Evolutionary conservation across 306 rosid genomes (phyloP).

Genomic region (Rosa persica): DNA sequence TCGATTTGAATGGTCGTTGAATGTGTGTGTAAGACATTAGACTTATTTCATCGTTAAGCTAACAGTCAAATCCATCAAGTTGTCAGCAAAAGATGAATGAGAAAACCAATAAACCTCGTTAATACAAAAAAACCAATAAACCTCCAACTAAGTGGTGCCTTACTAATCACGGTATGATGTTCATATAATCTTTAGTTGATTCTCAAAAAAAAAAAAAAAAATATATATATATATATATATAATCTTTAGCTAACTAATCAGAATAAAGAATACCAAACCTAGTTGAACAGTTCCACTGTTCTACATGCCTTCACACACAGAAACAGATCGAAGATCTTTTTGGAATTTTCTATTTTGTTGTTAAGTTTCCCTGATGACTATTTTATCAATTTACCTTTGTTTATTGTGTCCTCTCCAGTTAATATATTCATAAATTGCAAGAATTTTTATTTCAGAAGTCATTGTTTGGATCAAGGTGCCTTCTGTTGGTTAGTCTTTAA

Average conservation of each 20-base stretch:
- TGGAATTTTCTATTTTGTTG: background rate
- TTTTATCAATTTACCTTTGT: background rate
- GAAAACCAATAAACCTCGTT: background rate
- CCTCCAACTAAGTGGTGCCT: background rate
- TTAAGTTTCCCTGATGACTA: background rate
- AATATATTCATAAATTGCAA: background rate
- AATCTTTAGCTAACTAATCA: background rate
- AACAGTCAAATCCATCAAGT: background rate
- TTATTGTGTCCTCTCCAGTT: background rate
- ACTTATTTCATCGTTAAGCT: background rate
- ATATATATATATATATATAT: no score
- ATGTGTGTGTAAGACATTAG: background rate
- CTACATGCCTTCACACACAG: background rate
- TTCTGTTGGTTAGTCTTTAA: background rate
- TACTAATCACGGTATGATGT: background rate
- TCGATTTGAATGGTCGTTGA: background rate
- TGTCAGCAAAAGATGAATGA: background rate
- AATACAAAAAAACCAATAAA: background rate
- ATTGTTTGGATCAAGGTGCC: background rate
- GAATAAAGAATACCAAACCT: background rate
- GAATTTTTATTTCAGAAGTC: background rate
- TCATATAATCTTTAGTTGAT: background rate
- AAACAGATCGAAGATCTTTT: background rate
- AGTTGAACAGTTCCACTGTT: constrained; percentile 1
- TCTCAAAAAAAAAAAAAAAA: no score